Base-by-base conservation (phyloP, 257 asterid genomes). In the Nicotiana otophora region DNA sequence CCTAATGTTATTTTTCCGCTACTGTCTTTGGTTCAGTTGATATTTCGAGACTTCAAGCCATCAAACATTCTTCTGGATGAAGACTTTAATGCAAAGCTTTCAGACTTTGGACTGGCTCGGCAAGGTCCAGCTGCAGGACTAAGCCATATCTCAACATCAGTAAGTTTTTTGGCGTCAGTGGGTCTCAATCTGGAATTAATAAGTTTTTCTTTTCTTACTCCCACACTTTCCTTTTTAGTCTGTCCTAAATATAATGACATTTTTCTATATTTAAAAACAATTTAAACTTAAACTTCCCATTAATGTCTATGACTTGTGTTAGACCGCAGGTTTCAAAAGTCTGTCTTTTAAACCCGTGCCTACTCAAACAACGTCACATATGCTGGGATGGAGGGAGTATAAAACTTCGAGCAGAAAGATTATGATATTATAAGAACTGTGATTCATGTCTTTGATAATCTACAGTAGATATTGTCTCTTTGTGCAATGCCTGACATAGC, bases 41-140 rank as follows among this genome's bases (percentile, higher is more conserved):
- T 96, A 87, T 96, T 94, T 85, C 88, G 98, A 76, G 99, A 96
- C 87, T 90, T 96, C 88, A 96, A 96, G 91, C 89, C 98, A 84
- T 93, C 99, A 30, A 96, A 96, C 77, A 88, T 96, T 81, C 99
- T 96, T 84, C 82, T 96, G 81, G 98, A 94, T 72, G 95, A 92
- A 75, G 91, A 91, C 82, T 96, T 94, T 79, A 94, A 88, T 34
- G 98, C 98, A 30, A 96, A 96, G 79, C 91, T 96, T 36, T 96
- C 99, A 5, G 99, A 96, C 84, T 96, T 96, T 19, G 99, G 99
- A 61, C 85, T 96, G 77, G 99, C 97, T n/a, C 89, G 97, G 85
- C 98, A 90, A 87, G 98, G 98, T 62, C 99, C 99, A 16, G 84
- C 94, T 3, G 91, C 96, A 42, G 99, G 98, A 84, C 78, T 83